Evolutionary conservation across 257 asterid species (phyloP).

Genomic region (Misopates orontium): DNA sequence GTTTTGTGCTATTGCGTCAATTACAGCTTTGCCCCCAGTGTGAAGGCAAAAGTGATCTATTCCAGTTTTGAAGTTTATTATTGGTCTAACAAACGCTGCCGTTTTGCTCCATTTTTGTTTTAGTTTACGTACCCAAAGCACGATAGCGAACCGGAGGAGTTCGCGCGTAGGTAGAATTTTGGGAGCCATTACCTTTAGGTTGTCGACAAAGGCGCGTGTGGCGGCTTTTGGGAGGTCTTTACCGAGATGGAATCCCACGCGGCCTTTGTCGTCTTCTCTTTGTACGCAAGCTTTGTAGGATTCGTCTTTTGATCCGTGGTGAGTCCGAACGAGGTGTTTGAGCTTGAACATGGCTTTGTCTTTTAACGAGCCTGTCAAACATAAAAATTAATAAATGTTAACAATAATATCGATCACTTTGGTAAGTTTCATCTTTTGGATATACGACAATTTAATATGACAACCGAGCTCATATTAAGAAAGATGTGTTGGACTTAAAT

Average conservation of each 20-base stretch:
- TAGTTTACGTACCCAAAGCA: conserved; percentile 27
- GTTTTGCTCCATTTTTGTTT: conserved; percentile 34
- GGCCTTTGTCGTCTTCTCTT: conserved; percentile 63
- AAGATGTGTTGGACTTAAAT: too few relatives aligned
- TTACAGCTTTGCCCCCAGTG: conserved; percentile 95
- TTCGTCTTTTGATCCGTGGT: conserved; percentile 73
- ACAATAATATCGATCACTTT: too few relatives aligned
- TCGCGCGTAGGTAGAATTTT: conserved; percentile 64
- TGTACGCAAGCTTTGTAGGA: conserved; percentile 69
- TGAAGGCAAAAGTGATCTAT: conserved; percentile 89
- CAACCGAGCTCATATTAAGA: too few relatives aligned
- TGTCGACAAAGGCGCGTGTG: conserved; percentile 73
- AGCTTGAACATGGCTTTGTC: conserved; percentile 58
- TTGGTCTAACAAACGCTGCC: conserved; percentile 34
- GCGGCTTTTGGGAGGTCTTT: conserved; percentile 80
- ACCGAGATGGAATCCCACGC: conserved; percentile 64
- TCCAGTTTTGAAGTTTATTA: conserved; percentile 61
- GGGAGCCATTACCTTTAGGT: conserved; percentile 64
- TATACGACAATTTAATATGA: too few relatives aligned
- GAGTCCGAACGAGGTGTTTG: conserved; percentile 63
- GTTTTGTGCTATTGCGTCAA: conserved; percentile 63
- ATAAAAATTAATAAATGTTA: too few relatives aligned
- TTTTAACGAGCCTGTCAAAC: conserved; percentile 23
- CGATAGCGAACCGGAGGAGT: conserved; percentile 45
- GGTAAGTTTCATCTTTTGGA: too few relatives aligned